Conservation (phyloP, 2,329 filamentous ascomycete species). For the Tolypocladium album region DNA sequence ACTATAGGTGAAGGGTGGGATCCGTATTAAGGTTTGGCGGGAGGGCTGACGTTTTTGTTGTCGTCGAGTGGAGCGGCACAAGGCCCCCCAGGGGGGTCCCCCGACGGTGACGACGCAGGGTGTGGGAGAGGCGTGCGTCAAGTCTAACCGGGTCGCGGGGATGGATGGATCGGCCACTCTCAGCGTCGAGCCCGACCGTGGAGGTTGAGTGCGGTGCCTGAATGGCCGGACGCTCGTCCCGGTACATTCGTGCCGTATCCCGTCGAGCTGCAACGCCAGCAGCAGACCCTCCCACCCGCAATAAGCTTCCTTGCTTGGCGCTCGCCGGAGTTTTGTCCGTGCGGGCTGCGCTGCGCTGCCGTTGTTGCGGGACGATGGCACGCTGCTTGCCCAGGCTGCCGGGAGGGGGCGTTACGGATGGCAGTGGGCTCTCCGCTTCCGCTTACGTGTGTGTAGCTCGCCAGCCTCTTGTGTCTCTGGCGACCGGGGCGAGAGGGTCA, state of each 20-base stretch:
- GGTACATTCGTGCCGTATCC: neutral
- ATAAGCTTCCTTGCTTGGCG: no score
- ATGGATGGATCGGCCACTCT: neutral
- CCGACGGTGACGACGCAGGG: conserved; percentile 2
- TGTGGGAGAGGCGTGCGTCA: neutral
- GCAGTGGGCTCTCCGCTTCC: neutral
- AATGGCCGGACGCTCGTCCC: neutral
- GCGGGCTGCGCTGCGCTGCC: no score
- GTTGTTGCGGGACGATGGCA: neutral
- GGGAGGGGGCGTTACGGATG: no score
- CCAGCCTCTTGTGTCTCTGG: neutral
- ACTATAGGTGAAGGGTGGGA: neutral
- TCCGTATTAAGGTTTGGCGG: conserved; percentile 1
- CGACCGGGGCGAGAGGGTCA: neutral
- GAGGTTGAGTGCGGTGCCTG: neutral
- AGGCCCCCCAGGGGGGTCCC: neutral
- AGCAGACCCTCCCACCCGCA: neutral
- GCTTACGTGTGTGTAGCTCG: neutral
- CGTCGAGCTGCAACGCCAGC: neutral
- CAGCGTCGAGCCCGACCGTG: neutral
- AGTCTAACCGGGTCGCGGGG: neutral
- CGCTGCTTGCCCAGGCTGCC: neutral
- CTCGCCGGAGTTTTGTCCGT: no score
- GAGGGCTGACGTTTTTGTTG: conserved; percentile 2
- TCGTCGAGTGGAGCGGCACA: neutral